These are phyloP conservation scores for Helotiales sp. DNA, from an alignment of 2,329 filamentous ascomycete species.

Conservation along the genomic window DNA sequence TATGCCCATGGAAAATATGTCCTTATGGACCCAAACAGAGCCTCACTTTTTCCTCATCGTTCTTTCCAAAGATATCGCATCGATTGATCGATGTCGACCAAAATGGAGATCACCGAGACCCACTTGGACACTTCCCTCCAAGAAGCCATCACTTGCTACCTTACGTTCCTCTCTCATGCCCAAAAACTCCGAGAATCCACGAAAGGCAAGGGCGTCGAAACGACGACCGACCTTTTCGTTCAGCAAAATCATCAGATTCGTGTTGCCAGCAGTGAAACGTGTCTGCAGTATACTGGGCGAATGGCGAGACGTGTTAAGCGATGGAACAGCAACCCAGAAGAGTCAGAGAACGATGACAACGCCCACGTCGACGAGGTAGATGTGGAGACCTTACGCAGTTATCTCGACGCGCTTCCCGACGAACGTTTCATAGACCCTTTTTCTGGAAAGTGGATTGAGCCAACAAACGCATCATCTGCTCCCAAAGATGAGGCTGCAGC, in stretches of 20 bases:
- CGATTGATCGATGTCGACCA: not conserved
- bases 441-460: constrained; percentile 15
- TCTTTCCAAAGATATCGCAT: not conserved
- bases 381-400: constrained; percentile 5
- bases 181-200: constrained; percentile 9
- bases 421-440: constrained; percentile 15
- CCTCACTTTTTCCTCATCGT: constrained; percentile 6
- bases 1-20: not conserved
- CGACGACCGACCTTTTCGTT: constrained; percentile 9
- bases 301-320: constrained; percentile 14
- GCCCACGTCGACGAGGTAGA: constrained; percentile 2
- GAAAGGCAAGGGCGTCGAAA: constrained; percentile 19
- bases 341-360: constrained; percentile 3
- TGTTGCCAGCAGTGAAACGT: constrained; percentile 12
- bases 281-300: constrained; percentile 14
- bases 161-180: constrained; percentile 11
- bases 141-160: constrained; percentile 19
- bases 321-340: constrained; percentile 11
- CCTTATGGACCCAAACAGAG: not conserved
- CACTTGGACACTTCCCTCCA: constrained; percentile 14
- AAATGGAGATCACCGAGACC: constrained; percentile 13
- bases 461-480: constrained; percentile 10
- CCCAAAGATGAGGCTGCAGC: not conserved
- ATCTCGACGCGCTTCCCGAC: constrained; percentile 8
- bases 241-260: constrained; percentile 6